phyloP scores from a whole-genome alignment of 2,329 filamentous ascomycete species.

The Fusarium sp. region DNA sequence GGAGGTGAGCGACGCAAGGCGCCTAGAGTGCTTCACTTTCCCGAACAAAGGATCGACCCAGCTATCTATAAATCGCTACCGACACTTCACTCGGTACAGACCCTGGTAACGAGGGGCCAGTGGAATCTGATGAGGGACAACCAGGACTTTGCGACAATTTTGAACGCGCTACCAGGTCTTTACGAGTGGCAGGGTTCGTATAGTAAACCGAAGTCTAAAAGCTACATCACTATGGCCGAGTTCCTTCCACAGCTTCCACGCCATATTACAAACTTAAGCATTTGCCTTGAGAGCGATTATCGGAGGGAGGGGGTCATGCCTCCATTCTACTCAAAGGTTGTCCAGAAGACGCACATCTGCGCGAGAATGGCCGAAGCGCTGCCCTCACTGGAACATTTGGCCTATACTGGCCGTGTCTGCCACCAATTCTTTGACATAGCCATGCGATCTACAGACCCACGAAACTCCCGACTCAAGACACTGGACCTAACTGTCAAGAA shows the following conservation, averaged over 20 bases:
- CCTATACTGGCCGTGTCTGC: slow-evolving; percentile 79
- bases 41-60: slow-evolving; percentile 37
- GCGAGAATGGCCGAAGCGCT: slow-evolving; percentile 69
- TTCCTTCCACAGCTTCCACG: slow-evolving; percentile 69
- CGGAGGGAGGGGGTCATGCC: slow-evolving; percentile 72
- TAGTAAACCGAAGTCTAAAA: slow-evolving; percentile 80
- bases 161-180: slow-evolving; percentile 73
- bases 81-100: slow-evolving; percentile 68
- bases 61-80: slow-evolving; percentile 55
- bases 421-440: slow-evolving; percentile 74
- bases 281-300: slow-evolving; percentile 79
- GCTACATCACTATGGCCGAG: slow-evolving; percentile 75
- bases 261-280: slow-evolving; percentile 71
- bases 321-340: slow-evolving; percentile 70
- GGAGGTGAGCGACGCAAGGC: slow-evolving; percentile 83
- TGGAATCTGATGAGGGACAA: slow-evolving; percentile 79
- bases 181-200: slow-evolving; percentile 72
- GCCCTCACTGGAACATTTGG: slow-evolving; percentile 73
- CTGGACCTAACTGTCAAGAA: slow-evolving; percentile 81
- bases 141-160: slow-evolving; percentile 72
- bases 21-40: slow-evolving; percentile 67
- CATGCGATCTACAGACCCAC: slow-evolving; percentile 61
- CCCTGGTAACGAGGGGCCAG: slow-evolving; percentile 78
- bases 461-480: slow-evolving; percentile 68
- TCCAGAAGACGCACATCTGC: slow-evolving; percentile 73